A percentile compares a stretch with the other conserved stretches of the same genome.
phyloP scores from a whole-genome alignment of 495 filamentous ascomycete species.

The Hypoxylon trugodes region DNA sequence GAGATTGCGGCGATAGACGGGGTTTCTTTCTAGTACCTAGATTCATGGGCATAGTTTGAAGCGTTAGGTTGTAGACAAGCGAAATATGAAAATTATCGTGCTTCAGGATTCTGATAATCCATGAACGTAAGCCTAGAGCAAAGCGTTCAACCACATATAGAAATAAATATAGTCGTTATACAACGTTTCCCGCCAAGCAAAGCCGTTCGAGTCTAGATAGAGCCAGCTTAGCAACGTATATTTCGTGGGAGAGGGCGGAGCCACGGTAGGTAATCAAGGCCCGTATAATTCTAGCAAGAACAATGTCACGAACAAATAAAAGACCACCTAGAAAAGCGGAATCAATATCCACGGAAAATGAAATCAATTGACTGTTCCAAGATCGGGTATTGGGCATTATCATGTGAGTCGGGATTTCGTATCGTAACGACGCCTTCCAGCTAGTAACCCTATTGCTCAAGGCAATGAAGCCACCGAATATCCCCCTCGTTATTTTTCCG shows the following conservation, averaged over 20 bases:
- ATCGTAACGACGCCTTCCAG: constrained; percentile 1
- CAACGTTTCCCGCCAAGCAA: too few species aligned
- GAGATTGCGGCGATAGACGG: not conserved
- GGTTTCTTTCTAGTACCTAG: not conserved
- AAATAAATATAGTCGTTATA: too few species aligned
- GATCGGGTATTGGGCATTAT: constrained; percentile 4
- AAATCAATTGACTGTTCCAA: constrained; percentile 11
- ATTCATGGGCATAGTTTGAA: too few species aligned
- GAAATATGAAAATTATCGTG: too few species aligned
- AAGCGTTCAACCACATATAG: too few species aligned
- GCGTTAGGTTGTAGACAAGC: too few species aligned
- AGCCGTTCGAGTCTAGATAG: too few species aligned
- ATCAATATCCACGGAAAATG: not conserved
- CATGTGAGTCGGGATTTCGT: constrained; percentile 2
- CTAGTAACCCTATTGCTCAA: not conserved
- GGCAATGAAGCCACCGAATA: not conserved
- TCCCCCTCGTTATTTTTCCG: constrained; percentile 2
- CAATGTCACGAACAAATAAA: not conserved
- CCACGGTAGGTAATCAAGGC: too few species aligned
- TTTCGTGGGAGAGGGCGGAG: too few species aligned
- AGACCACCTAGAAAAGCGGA: not conserved
- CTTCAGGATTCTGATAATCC: too few species aligned
- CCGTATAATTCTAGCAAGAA: not conserved
- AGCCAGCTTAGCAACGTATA: too few species aligned
- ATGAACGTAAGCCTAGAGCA: too few species aligned